A percentile compares a stretch with the other conserved stretches of the same genome.
These are phyloP conservation scores for Solanum etuberosum DNA, from an alignment of 257 asterid species.

Conservation along the genomic window DNA sequence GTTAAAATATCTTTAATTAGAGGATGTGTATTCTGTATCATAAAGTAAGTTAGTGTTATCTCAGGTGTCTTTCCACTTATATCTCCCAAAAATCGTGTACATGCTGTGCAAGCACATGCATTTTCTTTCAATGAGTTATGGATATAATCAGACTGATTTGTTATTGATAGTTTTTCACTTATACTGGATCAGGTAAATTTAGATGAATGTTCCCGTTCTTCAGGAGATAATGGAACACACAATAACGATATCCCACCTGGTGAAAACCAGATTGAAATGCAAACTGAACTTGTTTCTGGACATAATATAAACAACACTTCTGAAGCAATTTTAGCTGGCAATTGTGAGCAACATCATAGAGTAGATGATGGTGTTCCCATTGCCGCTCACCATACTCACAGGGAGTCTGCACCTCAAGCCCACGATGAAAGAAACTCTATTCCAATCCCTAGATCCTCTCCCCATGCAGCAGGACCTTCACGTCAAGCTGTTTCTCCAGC, in stretches of 20 bases:
- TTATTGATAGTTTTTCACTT: not conserved
- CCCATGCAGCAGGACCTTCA: conserved; percentile 5
- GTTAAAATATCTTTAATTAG: not conserved
- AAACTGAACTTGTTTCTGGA: not conserved
- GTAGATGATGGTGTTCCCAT: not conserved
- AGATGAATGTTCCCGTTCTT: not conserved
- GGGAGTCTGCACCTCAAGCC: not conserved
- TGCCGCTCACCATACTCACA: not conserved
- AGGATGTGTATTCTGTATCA: not conserved
- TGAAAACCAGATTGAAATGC: not conserved
- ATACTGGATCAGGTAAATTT: not conserved
- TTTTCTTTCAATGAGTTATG: not conserved
- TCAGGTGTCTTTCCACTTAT: not conserved
- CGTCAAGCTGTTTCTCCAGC: conserved; percentile 19
- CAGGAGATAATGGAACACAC: not conserved
- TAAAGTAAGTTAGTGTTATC: not conserved
- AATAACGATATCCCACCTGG: not conserved
- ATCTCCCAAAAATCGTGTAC: not conserved
- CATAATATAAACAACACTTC: not conserved
- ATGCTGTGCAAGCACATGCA: not conserved
- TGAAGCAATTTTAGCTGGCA: not conserved
- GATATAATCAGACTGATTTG: not conserved
- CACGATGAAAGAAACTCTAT: not conserved
- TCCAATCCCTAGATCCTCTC: conserved; percentile 1
- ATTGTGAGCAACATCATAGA: not conserved